Evolutionary conservation across 2,329 filamentous ascomycete genomes (phyloP).

Genomic region (Colletotrichum brevisporum): DNA sequence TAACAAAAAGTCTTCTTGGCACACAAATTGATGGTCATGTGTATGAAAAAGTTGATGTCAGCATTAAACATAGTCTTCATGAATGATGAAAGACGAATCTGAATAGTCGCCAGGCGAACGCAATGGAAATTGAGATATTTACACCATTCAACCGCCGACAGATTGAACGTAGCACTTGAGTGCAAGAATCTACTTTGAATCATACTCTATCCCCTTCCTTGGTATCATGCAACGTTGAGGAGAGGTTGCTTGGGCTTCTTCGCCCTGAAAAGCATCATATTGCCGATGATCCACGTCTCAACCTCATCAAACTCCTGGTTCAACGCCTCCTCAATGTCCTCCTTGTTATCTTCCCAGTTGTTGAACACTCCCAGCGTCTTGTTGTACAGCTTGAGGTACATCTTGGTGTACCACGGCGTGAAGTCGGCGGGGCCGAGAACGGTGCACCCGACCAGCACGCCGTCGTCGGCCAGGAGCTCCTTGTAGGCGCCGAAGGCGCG

Average conservation of each 20-base stretch:
- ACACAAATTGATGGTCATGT: too few species aligned
- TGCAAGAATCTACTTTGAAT: not conserved
- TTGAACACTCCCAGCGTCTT: constrained; percentile 51
- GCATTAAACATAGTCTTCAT: too few species aligned
- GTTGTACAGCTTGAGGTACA: constrained; percentile 50
- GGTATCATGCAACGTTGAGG: constrained; percentile 40
- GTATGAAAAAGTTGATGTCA: too few species aligned
- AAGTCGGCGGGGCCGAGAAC: constrained; percentile 50
- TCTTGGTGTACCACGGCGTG: constrained; percentile 45
- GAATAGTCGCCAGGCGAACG: too few species aligned
- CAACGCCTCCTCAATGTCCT: constrained; percentile 51
- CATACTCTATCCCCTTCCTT: not conserved
- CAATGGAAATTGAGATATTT: too few species aligned
- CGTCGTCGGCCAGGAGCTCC: constrained; percentile 49
- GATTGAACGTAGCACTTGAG: too few species aligned
- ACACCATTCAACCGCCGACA: too few species aligned
- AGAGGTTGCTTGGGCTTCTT: constrained; percentile 44
- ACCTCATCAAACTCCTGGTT: constrained; percentile 54
- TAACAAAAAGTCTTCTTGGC: too few species aligned
- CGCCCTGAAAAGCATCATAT: constrained; percentile 55
- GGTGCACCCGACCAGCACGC: constrained; percentile 55
- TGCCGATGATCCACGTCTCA: constrained; percentile 55
- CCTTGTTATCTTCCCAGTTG: constrained; percentile 54
- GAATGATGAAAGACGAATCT: too few species aligned
- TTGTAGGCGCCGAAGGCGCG: constrained; percentile 50